Conservation (phyloP, 2,329 filamentous ascomycete species). For the Beauveria bassiana region DNA sequence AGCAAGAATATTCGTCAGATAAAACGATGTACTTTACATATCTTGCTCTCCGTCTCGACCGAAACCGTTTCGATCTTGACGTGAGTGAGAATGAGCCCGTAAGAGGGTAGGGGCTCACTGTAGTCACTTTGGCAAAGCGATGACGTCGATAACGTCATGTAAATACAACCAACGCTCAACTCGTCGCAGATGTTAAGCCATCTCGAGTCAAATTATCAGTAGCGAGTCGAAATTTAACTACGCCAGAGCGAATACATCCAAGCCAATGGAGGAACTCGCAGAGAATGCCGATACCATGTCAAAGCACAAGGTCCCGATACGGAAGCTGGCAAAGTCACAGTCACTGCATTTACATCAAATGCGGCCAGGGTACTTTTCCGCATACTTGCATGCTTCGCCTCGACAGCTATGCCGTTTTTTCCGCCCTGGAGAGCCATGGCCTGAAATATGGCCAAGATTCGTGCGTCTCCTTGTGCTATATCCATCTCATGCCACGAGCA, state of each 20-base stretch:
- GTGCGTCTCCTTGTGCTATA: neutral
- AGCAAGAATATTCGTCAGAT: no score
- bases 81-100: no score
- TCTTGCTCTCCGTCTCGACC: no score
- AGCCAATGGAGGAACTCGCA: conserved; percentile 35
- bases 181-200: conserved; percentile 43
- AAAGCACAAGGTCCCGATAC: conserved; percentile 20
- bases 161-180: conserved; percentile 53
- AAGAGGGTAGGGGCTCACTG: neutral
- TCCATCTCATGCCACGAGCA: neutral
- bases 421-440: no score
- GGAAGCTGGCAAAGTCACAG: conserved; percentile 26
- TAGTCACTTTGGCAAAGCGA: neutral
- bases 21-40: no score
- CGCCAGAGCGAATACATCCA: conserved; percentile 52
- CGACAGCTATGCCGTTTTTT: no score
- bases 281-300: conserved; percentile 42
- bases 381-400: neutral
- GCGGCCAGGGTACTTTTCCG: neutral
- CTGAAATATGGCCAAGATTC: no score
- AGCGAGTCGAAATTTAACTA: conserved; percentile 41
- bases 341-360: neutral
- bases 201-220: conserved; percentile 49
- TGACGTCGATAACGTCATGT: conserved; percentile 27
- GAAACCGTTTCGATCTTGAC: no score